Conservation (phyloP, 2,329 filamentous ascomycete species). For the Moelleriella libera region DNA sequence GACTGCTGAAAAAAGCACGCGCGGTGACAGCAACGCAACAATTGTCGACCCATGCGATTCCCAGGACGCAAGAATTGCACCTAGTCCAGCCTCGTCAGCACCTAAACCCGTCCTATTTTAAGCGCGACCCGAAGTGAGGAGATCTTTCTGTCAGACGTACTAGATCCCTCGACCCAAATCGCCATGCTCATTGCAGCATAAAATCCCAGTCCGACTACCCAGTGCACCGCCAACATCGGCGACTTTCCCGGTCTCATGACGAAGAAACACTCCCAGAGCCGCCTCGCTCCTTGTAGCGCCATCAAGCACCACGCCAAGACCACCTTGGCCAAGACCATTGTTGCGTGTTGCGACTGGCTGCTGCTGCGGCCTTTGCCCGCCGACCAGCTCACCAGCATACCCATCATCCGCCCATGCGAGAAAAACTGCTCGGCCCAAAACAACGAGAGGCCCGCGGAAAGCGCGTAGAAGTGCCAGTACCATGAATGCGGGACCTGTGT, state of each 20-base stretch:
- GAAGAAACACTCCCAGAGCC: conserved; percentile 59
- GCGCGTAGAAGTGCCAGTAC: conserved; percentile 78
- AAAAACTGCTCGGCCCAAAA: conserved; percentile 62
- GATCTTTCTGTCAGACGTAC: conserved; percentile 28
- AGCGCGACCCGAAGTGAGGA: neutral
- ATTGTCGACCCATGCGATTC: conserved; percentile 5
- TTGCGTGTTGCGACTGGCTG: conserved; percentile 1
- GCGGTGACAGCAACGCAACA: conserved; percentile 9
- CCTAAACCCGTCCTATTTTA: too few relatives aligned
- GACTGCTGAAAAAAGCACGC: conserved; percentile 31
- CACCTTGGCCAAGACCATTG: conserved; percentile 47
- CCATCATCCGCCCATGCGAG: conserved; percentile 37
- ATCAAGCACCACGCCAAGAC: conserved; percentile 58
- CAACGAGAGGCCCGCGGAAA: conserved; percentile 52
- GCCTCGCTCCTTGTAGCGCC: conserved; percentile 57
- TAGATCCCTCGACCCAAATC: conserved; percentile 71
- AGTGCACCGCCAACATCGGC: conserved; percentile 77
- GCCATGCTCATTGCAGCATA: conserved; percentile 62
- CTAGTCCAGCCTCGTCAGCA: conserved; percentile 7
- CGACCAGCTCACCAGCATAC: conserved; percentile 24
- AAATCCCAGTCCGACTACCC: conserved; percentile 63
- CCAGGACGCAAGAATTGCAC: conserved; percentile 20
- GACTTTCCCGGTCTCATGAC: conserved; percentile 50
- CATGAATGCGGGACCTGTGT: conserved; percentile 69
- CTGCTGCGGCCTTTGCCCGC: conserved; percentile 9